phyloP scores from a whole-genome alignment of 2,329 filamentous ascomycete species.

The Diaporthe destruens region DNA sequence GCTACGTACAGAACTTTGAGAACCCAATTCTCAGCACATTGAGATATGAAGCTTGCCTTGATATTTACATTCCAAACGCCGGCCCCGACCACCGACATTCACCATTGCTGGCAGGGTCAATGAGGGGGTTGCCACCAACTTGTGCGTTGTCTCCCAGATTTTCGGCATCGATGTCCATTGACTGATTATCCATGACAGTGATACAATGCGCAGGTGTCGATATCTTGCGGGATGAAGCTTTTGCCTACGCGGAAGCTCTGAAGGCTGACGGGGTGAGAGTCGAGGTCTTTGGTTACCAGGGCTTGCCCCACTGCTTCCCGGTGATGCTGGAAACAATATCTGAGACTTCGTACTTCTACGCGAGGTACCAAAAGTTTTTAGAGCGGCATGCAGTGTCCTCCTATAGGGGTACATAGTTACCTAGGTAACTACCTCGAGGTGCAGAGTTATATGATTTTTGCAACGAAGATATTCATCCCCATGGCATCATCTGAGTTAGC shows the following conservation, averaged over 20 bases:
- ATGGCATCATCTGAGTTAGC: no score
- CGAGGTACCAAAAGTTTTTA: neutral
- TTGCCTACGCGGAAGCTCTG: slow-evolving; percentile 10
- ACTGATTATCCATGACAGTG: neutral
- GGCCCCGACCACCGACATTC: slow-evolving; percentile 9
- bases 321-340: neutral
- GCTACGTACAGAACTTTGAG: slow-evolving; percentile 18
- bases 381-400: neutral
- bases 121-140: neutral
- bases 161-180: neutral
- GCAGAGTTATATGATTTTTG: neutral
- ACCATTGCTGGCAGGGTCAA: slow-evolving; percentile 4
- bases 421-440: neutral
- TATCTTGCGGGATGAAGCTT: slow-evolving; percentile 14
- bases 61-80: slow-evolving; percentile 7
- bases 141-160: neutral
- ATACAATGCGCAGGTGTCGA: slow-evolving; percentile 26
- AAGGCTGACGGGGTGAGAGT: neutral
- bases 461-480: neutral
- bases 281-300: neutral
- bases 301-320: slow-evolving; percentile 24
- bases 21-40: slow-evolving; percentile 11
- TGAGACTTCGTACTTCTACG: slow-evolving; percentile 5
- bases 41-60: slow-evolving; percentile 7
- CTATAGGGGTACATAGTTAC: neutral